Base-by-base conservation (phyloP, 2,329 filamentous ascomycete species). In the Gnomoniopsis smithogilvyi region DNA sequence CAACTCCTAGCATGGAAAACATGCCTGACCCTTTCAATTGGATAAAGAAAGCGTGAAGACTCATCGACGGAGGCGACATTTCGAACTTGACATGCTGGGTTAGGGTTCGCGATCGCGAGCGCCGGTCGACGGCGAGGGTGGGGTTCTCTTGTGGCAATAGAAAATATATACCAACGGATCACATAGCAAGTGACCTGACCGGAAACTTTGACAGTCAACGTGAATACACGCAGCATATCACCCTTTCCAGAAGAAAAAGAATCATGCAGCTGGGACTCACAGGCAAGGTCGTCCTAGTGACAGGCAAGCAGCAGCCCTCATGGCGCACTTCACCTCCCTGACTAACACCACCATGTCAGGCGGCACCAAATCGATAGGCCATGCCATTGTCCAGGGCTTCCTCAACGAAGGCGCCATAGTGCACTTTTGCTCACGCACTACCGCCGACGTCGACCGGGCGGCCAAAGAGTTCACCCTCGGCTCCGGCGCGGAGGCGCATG, bases 201-300 rank as follows among this genome's bases (percentile, higher is more conserved):
- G 12, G 3, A 41, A 41, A 3, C 36, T n/a, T 41, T 2, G 17
- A 41, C 36, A 41, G 4, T 41, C 12, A 41, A 41, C 36, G 12
- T 14, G 11, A 7, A 14, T 41, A 41, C 36, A 26, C 41, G 11
- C 15, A 30, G 15, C 30, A 34, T 48, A n/a, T 15, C 8, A 30
- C 26, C 26, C 26, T 4, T 4, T 30, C 26, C 4, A 30, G 26
- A 30, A 24, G 19, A 10, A 48, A 30, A 3, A 22, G 30, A 2
- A 58, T 38, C 26, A 73, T 73, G 72, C 65, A 71, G 62, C 69
- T 73, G 15, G 65, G 65, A 34, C 67, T 73, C n/a, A 65, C 70
- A 38, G 66, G 67, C 34, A 73, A 73, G 56, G 68, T 72, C 19
- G 67, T 71, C 17, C 62, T 73, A 3, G 65, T 73, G 10, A 73